Percentiles rank a stretch among this genome's conserved stretches.
Conservation (phyloP, 139 green algal species). For the Spirogloea muscicola region DNA sequence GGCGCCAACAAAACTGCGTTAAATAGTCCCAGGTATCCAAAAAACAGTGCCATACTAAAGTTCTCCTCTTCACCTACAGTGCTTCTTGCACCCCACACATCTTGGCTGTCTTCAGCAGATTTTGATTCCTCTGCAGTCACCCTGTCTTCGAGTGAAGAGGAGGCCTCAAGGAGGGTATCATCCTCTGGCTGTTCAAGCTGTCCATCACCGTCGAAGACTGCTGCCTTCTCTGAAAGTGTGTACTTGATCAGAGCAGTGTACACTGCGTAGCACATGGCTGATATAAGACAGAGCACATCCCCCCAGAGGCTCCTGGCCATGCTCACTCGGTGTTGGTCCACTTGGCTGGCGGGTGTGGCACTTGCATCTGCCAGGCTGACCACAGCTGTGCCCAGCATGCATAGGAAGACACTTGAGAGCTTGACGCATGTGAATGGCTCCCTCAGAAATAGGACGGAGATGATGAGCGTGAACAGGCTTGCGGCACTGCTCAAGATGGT, state of each 20-base stretch:
- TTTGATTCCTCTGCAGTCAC: too few relatives aligned
- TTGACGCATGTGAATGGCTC: conserved; percentile 63
- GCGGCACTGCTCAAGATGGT: conserved; percentile 86
- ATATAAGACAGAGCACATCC: conserved; percentile 74
- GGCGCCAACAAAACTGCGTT: conserved; percentile 54
- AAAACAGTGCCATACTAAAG: conserved; percentile 37
- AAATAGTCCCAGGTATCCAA: conserved; percentile 63
- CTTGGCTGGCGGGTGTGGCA: too few relatives aligned
- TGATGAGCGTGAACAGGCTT: conserved; percentile 81
- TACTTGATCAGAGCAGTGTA: conserved; percentile 85
- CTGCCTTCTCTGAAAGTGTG: too few relatives aligned
- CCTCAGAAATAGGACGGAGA: conserved; percentile 58
- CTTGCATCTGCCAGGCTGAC: conserved; percentile 71
- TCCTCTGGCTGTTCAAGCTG: too few relatives aligned
- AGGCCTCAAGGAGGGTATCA: too few relatives aligned
- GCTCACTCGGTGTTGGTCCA: too few relatives aligned
- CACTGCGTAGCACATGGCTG: conserved; percentile 70
- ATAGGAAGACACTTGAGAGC: conserved; percentile 62
- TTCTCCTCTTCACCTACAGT: conserved; percentile 45
- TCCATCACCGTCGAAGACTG: too few relatives aligned
- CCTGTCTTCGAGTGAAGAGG: too few relatives aligned
- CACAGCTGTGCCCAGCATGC: conserved; percentile 66
- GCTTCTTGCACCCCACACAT: too few relatives aligned
- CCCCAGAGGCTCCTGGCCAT: too few relatives aligned
- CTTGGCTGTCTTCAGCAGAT: too few relatives aligned